Evolutionary conservation across 352 stramenopile species (phyloP).

Genomic region (Phytophthora aleatoria): DNA sequence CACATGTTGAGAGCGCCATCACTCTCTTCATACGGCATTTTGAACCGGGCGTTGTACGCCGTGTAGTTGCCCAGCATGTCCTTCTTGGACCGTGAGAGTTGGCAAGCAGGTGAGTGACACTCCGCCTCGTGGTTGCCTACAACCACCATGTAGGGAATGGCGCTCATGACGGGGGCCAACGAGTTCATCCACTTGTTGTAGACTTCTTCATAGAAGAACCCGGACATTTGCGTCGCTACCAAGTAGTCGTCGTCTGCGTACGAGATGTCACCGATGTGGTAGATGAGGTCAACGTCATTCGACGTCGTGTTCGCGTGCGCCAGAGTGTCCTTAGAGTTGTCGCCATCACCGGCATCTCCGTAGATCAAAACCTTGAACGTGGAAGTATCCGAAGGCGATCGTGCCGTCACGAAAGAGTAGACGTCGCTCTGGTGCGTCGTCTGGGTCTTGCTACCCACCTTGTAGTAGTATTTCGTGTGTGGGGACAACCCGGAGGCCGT

Average conservation of each 20-base stretch:
- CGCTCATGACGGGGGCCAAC: conserved; percentile 37
- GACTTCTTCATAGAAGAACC: conserved; percentile 43
- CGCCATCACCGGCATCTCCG: conserved; percentile 32
- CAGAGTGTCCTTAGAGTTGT: conserved; percentile 32
- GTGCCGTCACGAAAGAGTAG: conserved; percentile 39
- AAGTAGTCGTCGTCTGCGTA: conserved; percentile 42
- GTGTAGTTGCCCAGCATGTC: conserved; percentile 53
- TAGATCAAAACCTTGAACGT: conserved; percentile 42
- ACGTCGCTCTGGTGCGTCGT: conserved; percentile 34
- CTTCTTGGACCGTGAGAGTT: conserved; percentile 27
- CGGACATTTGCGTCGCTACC: conserved; percentile 9
- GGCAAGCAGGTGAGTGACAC: conserved; percentile 41
- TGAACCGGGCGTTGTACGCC: conserved; percentile 46
- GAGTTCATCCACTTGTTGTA: conserved; percentile 78
- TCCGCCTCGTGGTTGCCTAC: conserved; percentile 76
- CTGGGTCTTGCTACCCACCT: conserved; percentile 22
- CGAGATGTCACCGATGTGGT: conserved; percentile 39
- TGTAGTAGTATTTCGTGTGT: conserved; percentile 43
- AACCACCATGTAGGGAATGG: conserved; percentile 73
- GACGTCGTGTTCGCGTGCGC: conserved; percentile 39
- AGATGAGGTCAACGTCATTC: conserved; percentile 36
- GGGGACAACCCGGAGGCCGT: conserved; percentile 38
- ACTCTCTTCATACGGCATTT: conserved; percentile 43
- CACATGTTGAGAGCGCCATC: conserved; percentile 42
- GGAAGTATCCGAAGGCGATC: conserved; percentile 14